Evolutionary conservation across 805 yeast species (phyloP).

Genomic region (Wickerhamiella kurtzmanii): DNA sequence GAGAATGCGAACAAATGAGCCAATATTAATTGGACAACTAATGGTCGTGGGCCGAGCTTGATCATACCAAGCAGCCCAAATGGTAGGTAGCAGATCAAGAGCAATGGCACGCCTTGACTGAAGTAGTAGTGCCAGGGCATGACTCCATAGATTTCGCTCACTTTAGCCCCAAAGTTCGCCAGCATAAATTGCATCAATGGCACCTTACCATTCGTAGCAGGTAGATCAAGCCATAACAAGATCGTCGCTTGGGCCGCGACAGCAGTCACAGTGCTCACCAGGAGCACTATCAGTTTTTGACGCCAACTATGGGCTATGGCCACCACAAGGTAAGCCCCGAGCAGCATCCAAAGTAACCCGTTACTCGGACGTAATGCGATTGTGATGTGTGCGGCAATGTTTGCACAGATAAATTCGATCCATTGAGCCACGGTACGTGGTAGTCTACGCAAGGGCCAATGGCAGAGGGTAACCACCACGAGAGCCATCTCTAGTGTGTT

Average conservation of each 20-base stretch:
- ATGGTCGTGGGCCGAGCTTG: slow-evolving; percentile 11
- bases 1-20: slow-evolving; percentile 48
- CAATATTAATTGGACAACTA: slow-evolving; percentile 24
- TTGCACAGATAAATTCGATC: slow-evolving; percentile 25
- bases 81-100: slow-evolving; percentile 56
- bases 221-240: slow-evolving; percentile 5
- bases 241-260: slow-evolving; percentile 2
- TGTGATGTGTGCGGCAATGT: slow-evolving; percentile 43
- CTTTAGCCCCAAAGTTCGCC: slow-evolving; percentile 10
- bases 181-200: slow-evolving; percentile 11
- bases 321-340: slow-evolving; percentile 33
- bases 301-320: slow-evolving; percentile 2
- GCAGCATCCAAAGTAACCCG: slow-evolving; percentile 55
- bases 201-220: slow-evolving; percentile 1
- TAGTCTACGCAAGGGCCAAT: slow-evolving; percentile 42
- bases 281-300: background rate
- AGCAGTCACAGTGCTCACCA: slow-evolving; percentile 2
- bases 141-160: slow-evolving; percentile 44
- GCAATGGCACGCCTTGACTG: slow-evolving; percentile 67
- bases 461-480: slow-evolving; percentile 50
- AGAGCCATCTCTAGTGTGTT: slow-evolving; percentile 67
- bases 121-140: slow-evolving; percentile 79
- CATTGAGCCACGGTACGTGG: background rate
- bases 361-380: slow-evolving; percentile 79
- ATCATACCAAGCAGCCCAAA: slow-evolving; percentile 7